Conservation (phyloP, 78 protist species). For the Planoprotostelium fungivorum region DNA sequence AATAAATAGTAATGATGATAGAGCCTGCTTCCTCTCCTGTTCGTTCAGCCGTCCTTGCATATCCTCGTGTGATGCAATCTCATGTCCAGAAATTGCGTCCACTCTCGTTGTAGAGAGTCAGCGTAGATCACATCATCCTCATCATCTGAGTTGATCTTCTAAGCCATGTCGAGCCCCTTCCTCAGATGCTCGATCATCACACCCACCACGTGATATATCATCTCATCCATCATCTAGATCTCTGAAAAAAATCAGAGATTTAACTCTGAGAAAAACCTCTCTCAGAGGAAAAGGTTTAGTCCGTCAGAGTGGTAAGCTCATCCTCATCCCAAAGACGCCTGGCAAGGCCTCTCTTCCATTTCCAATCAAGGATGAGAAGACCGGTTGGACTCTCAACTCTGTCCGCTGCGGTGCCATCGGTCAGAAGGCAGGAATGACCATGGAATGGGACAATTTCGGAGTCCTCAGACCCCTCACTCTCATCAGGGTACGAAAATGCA, state of each 20-base stretch:
- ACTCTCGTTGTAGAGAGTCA: background rate
- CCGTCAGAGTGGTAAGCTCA: background rate
- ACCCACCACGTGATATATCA: background rate
- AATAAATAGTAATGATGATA: background rate
- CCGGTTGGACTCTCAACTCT: slow-evolving; percentile 29
- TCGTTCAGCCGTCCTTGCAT: background rate
- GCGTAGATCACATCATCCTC: background rate
- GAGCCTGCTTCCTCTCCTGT: background rate
- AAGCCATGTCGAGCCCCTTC: background rate
- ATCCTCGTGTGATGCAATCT: no score
- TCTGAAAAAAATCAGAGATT: background rate
- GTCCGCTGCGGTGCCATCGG: slow-evolving; percentile 56
- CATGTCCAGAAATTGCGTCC: background rate
- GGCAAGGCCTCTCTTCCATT: background rate
- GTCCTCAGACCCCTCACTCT: slow-evolving; percentile 36
- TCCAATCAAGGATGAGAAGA: slow-evolving; percentile 5
- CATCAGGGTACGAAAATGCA: background rate
- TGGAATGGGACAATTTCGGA: slow-evolving; percentile 14
- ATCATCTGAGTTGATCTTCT: background rate
- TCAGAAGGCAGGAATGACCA: slow-evolving; percentile 46
- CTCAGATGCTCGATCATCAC: background rate
- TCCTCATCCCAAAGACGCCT: background rate
- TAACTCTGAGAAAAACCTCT: background rate
- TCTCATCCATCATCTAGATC: background rate
- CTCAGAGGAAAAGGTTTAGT: background rate